phyloP scores from a whole-genome alignment of 768 basidiomycete genomes.

The Lentinula edodes region DNA sequence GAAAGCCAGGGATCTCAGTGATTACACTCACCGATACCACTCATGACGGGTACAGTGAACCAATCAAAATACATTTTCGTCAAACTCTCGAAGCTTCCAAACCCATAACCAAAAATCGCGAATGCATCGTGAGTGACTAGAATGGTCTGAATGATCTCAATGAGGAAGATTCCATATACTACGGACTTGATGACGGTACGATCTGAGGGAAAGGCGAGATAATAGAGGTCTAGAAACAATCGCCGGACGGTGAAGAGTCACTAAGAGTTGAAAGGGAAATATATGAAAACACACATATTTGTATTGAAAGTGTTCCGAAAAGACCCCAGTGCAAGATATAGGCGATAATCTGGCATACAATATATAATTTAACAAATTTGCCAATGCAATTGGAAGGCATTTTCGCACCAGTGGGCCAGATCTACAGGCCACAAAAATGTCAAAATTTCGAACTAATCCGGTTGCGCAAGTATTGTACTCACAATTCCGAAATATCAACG shows the following conservation, averaged over 20 bases:
- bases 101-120: not conserved
- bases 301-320: conserved; percentile 9
- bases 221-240: conserved; percentile 9
- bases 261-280: not conserved
- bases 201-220: conserved; percentile 6
- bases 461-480: not conserved
- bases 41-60: conserved; percentile 1
- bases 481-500: not conserved
- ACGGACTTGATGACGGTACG: not conserved
- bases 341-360: not conserved
- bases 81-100: not conserved
- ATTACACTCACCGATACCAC: not conserved
- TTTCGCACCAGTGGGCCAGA: not conserved
- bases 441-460: not conserved
- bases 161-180: not conserved
- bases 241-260: not conserved
- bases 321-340: conserved; percentile 11
- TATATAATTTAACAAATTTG: not conserved
- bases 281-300: not conserved
- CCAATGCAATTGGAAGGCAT: not conserved
- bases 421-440: not conserved
- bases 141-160: conserved; percentile 6
- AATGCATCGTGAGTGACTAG: conserved; percentile 3
- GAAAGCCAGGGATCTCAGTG: no score
- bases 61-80: not conserved